Percentiles rank a stretch among this genome's conserved stretches.
phyloP scores from a whole-genome alignment of 2,329 filamentous ascomycete genomes.

The Calonectria pteridis region DNA sequence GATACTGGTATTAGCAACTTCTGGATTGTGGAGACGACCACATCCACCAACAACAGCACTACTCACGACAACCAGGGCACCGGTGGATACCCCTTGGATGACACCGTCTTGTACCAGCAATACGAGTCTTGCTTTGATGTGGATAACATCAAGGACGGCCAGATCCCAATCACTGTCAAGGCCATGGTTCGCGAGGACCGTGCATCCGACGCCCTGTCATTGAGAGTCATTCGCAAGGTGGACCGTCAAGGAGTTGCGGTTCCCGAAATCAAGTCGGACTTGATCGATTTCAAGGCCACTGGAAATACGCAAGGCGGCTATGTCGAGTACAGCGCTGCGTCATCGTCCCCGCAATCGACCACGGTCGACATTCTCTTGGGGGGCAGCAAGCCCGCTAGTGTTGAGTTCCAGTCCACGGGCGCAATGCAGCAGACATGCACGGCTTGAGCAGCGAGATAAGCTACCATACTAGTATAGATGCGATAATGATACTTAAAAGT shows the following conservation, averaged over 20 bases:
- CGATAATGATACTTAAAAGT: background rate
- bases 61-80: slow-evolving; percentile 17
- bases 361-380: slow-evolving; percentile 23
- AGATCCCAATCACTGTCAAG: background rate
- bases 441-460: background rate
- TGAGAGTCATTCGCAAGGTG: slow-evolving; percentile 11
- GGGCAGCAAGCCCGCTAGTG: background rate
- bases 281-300: slow-evolving; percentile 28
- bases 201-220: slow-evolving; percentile 20
- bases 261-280: slow-evolving; percentile 12
- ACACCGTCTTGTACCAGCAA: background rate
- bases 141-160: background rate
- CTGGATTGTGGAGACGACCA: slow-evolving; percentile 1
- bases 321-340: slow-evolving; percentile 20
- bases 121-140: background rate
- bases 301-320: slow-evolving; percentile 29
- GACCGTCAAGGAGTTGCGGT: background rate
- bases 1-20: slow-evolving; percentile 16
- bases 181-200: slow-evolving; percentile 24
- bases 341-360: background rate
- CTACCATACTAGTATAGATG: background rate
- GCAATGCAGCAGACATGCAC: background rate
- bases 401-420: background rate
- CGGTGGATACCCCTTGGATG: slow-evolving; percentile 5
- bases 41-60: background rate